A percentile compares a stretch with the other conserved stretches of the same genome.
Conservation (phyloP, 2,329 filamentous ascomycete genomes). For the Thelonectria discophora region DNA sequence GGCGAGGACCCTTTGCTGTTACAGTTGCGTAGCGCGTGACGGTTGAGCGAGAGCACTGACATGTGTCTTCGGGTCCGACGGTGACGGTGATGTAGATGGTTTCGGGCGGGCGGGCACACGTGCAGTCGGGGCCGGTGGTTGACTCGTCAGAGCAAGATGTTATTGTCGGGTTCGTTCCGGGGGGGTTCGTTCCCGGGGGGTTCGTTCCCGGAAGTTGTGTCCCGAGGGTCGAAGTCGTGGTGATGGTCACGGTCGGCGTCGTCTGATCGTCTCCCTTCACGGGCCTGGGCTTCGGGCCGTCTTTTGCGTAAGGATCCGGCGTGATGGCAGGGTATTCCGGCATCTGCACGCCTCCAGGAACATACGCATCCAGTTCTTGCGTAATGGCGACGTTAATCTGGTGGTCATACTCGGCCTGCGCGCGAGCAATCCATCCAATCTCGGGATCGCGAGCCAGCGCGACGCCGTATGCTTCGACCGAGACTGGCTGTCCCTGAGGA, state of each 20-base stretch:
- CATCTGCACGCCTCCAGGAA: not conserved
- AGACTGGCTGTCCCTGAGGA: not conserved
- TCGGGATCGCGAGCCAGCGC: not conserved
- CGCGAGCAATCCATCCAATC: not conserved
- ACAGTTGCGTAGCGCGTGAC: not conserved
- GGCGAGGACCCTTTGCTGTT: not conserved
- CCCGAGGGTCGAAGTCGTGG: not conserved
- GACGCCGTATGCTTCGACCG: not conserved
- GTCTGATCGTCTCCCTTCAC: not conserved
- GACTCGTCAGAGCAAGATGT: not conserved
- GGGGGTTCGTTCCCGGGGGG: not conserved
- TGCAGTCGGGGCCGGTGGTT: not conserved
- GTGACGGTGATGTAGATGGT: not conserved
- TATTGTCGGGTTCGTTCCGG: too few species aligned
- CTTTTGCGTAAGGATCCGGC: not conserved
- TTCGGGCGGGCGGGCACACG: not conserved
- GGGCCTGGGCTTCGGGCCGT: not conserved
- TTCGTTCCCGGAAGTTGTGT: not conserved
- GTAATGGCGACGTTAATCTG: constrained; percentile 5
- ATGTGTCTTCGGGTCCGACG: not conserved
- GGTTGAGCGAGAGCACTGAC: not conserved
- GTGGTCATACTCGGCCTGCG: constrained; percentile 3
- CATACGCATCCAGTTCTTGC: not conserved
- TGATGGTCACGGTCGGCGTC: not conserved
- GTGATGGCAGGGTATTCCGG: not conserved